Conservation (phyloP, 2,329 filamentous ascomycete genomes). For the Talaromyces marneffei region DNA sequence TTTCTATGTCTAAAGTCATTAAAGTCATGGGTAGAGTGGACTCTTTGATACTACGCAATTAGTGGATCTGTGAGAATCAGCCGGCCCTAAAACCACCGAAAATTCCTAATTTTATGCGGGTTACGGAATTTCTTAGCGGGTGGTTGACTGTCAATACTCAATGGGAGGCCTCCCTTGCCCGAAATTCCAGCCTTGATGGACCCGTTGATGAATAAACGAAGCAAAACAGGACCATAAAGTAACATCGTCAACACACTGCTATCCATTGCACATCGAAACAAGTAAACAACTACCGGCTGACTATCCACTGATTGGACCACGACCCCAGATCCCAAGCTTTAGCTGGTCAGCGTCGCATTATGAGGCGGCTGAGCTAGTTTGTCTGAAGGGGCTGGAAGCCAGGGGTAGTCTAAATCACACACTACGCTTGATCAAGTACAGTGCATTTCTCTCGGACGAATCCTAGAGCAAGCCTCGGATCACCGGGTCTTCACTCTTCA, state of each 20-base stretch:
- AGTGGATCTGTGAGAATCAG: neutral
- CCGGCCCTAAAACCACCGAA: neutral
- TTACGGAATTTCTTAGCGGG: neutral
- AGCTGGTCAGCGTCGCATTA: constrained; percentile 1
- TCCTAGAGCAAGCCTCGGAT: neutral
- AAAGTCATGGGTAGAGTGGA: neutral
- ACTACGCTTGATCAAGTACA: neutral
- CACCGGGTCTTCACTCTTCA: neutral
- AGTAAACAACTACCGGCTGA: neutral
- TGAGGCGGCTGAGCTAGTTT: neutral
- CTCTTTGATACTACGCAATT: neutral
- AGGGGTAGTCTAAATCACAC: neutral
- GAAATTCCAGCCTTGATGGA: neutral
- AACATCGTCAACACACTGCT: neutral
- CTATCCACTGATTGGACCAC: neutral
- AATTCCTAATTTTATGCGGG: neutral
- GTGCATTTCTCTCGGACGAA: neutral
- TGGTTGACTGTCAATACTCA: neutral
- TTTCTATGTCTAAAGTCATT: neutral
- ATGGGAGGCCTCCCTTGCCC: neutral
- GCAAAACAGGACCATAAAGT: neutral
- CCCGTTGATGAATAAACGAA: neutral
- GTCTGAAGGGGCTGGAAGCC: neutral
- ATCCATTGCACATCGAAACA: neutral
- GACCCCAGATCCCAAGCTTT: neutral